Percentiles rank a stretch among this genome's conserved stretches.
phyloP scores from a whole-genome alignment of 768 basidiomycete genomes.

The Mycena sanguinolenta region DNA sequence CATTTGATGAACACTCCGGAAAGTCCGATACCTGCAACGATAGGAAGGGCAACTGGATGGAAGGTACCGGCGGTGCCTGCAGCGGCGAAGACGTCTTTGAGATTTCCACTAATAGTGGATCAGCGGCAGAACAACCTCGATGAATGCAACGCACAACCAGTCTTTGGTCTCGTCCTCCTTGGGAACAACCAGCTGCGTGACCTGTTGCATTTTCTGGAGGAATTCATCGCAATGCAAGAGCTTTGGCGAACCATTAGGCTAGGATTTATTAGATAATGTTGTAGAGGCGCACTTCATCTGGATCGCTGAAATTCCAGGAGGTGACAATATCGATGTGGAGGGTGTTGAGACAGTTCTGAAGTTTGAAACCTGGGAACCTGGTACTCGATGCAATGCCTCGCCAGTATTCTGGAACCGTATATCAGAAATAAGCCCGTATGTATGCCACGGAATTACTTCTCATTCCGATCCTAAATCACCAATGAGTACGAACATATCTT shows the following conservation, averaged over 20 bases:
- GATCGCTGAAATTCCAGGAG: neutral
- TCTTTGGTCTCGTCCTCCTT: neutral
- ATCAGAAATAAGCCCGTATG: too few relatives aligned
- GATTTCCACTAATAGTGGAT: neutral
- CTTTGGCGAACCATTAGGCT: neutral
- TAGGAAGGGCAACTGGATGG: too few relatives aligned
- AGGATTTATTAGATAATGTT: neutral
- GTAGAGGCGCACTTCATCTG: neutral
- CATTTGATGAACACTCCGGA: neutral
- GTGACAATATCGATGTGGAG: neutral
- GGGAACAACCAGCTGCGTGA: neutral
- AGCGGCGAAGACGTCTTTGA: neutral
- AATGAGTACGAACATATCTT: neutral
- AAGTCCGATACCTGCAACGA: neutral
- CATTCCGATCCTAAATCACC: neutral
- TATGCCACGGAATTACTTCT: neutral
- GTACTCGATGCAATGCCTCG: neutral
- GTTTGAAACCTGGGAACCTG: neutral
- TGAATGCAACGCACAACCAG: neutral
- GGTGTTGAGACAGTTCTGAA: too few relatives aligned
- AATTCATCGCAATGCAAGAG: neutral
- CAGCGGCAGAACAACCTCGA: neutral
- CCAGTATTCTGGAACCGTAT: neutral
- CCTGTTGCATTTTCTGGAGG: neutral
- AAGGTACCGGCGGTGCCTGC: neutral